Conservation (phyloP, 2,329 filamentous ascomycete genomes). For the Penicillium sp. region DNA sequence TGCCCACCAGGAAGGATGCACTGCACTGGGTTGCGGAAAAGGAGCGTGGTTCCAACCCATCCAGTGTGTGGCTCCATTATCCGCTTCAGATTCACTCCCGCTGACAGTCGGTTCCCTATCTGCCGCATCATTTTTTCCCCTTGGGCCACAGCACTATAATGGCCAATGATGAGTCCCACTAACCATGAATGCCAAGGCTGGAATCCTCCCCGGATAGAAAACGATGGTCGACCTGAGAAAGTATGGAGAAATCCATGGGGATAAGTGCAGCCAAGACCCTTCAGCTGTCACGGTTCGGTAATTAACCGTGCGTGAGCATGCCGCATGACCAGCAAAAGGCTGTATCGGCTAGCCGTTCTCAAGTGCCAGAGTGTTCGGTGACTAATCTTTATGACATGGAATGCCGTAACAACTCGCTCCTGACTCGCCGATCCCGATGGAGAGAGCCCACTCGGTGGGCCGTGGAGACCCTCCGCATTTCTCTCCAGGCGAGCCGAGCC, state of each 20-base stretch:
- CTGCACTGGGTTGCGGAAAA: not conserved
- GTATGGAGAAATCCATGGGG: not conserved
- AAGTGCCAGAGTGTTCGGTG: conserved; percentile 17
- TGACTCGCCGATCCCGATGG: conserved; percentile 17
- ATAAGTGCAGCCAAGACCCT: conserved; percentile 1
- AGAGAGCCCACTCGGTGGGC: conserved; percentile 1
- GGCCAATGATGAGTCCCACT: too few species aligned
- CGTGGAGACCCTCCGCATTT: conserved; percentile 25
- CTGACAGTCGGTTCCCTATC: not conserved
- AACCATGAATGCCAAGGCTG: not conserved
- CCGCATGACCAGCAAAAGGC: not conserved
- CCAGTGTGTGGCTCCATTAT: too few species aligned
- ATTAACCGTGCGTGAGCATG: conserved; percentile 8
- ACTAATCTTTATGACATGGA: conserved; percentile 8
- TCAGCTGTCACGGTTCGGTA: conserved; percentile 11
- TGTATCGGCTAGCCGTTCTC: conserved; percentile 18
- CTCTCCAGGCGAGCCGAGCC: conserved; percentile 22
- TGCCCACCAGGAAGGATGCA: not conserved
- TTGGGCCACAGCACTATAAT: not conserved
- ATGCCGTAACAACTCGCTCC: not conserved
- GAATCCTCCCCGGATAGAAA: not conserved
- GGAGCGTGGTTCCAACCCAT: not conserved
- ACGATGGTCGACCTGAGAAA: not conserved
- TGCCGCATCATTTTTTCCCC: not conserved
- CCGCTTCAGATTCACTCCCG: not conserved